Conservation (phyloP, 2,329 filamentous ascomycete genomes). For the Alternaria panax region DNA sequence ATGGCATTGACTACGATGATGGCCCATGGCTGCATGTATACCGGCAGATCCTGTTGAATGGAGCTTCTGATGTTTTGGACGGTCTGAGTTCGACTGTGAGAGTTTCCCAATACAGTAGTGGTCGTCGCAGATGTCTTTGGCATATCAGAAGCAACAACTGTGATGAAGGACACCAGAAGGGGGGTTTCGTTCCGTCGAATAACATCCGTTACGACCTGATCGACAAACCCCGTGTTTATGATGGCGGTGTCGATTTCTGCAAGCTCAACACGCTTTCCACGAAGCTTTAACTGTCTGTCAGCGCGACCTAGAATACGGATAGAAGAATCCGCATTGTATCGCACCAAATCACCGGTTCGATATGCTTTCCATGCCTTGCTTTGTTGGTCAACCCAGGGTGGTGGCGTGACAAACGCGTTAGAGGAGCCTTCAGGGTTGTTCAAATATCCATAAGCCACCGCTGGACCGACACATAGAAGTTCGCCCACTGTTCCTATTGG, state of each 20-base stretch:
- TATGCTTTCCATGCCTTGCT: slow-evolving; percentile 25
- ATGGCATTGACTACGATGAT: neutral
- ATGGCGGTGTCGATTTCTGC: slow-evolving; percentile 26
- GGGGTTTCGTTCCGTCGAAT: neutral
- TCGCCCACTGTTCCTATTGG: slow-evolving; percentile 30
- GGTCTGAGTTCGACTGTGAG: neutral
- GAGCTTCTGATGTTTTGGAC: neutral
- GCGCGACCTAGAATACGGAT: slow-evolving; percentile 23
- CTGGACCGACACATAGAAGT: slow-evolving; percentile 29
- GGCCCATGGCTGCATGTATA: neutral
- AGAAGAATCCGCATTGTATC: slow-evolving; percentile 24
- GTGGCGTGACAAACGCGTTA: neutral
- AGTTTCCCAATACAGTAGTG: neutral
- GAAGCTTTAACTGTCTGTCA: slow-evolving; percentile 34
- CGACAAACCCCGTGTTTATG: neutral
- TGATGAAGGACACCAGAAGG: neutral
- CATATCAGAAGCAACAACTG: neutral
- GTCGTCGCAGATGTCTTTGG: neutral
- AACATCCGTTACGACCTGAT: neutral
- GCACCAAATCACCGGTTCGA: slow-evolving; percentile 29
- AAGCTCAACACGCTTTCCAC: slow-evolving; percentile 35
- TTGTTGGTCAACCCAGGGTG: neutral
- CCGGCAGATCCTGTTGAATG: neutral
- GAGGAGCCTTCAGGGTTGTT: slow-evolving; percentile 24
- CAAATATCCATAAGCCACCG: slow-evolving; percentile 12